phyloP scores from a whole-genome alignment of 225 moss, liverwort and hornwort species.

The Antitrichia curtipendula region DNA sequence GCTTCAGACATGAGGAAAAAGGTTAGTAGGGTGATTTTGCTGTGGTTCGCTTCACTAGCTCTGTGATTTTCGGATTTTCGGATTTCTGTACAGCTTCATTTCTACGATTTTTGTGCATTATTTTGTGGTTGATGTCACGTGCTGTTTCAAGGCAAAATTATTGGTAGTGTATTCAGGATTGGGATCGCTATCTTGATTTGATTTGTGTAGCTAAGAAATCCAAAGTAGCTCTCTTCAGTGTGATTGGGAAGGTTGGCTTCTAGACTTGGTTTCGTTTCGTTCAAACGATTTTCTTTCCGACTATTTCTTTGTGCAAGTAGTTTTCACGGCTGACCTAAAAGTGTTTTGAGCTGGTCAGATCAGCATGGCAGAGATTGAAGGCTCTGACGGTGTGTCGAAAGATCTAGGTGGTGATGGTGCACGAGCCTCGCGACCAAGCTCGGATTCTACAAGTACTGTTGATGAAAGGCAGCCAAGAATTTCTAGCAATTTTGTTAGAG shows the following conservation, averaged over 20 bases:
- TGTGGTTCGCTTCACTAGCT: not conserved
- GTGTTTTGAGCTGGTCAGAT: not conserved
- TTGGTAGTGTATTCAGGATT: not conserved
- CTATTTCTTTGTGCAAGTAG: not conserved
- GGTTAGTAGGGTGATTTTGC: not conserved
- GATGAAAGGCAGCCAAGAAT: constrained; percentile 9
- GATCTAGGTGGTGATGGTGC: constrained; percentile 1
- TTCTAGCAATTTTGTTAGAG: not conserved
- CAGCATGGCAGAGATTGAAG: constrained; percentile 24
- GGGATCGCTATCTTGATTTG: not conserved
- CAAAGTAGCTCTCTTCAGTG: not conserved
- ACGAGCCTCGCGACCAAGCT: constrained; percentile 6
- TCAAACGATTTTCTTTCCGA: not conserved
- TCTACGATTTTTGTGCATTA: not conserved
- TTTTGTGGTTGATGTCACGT: not conserved
- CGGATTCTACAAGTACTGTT: not conserved
- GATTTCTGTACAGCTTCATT: not conserved
- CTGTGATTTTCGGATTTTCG: not conserved
- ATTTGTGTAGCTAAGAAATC: not conserved
- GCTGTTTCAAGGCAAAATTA: not conserved
- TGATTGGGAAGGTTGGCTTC: not conserved
- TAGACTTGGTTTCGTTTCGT: not conserved
- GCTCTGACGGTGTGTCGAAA: not conserved
- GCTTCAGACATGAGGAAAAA: not conserved
- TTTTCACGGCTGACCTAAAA: not conserved